Percentiles rank a stretch among this genome's conserved stretches.
phyloP scores from a whole-genome alignment of 306 rosid species.

The Lupinus albus region DNA sequence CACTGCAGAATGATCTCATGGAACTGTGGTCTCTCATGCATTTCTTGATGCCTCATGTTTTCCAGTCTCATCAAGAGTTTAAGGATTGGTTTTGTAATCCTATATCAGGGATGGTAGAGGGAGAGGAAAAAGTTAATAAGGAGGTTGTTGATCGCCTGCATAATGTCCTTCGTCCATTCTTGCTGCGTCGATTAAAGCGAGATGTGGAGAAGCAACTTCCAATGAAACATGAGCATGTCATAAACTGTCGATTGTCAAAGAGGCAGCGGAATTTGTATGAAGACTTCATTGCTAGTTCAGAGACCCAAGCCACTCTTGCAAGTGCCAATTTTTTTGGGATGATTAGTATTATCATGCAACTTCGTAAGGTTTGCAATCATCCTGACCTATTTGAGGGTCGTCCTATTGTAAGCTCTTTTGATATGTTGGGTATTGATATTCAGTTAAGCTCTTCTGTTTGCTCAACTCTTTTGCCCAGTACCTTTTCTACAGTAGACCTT shows the following conservation, averaged over 20 bases:
- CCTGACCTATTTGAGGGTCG: constrained; percentile 99
- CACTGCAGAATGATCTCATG: constrained; percentile 98
- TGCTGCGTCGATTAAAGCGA: constrained; percentile 90
- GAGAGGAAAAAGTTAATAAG: constrained; percentile 94
- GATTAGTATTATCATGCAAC: constrained; percentile 97
- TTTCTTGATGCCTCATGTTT: constrained; percentile 98
- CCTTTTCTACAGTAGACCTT: constrained; percentile 74
- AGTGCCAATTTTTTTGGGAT: constrained; percentile 93
- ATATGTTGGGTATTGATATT: constrained; percentile 72
- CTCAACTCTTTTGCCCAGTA: constrained; percentile 58
- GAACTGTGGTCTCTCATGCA: constrained; percentile 99
- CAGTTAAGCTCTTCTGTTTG: constrained; percentile 87
- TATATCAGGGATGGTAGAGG: constrained; percentile 99
- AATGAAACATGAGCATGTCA: constrained; percentile 89
- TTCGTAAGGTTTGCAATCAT: constrained; percentile 97
- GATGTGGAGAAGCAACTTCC: constrained; percentile 99
- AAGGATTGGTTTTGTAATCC: constrained; percentile 99
- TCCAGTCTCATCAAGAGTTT: constrained; percentile 98
- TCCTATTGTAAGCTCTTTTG: constrained; percentile 94
- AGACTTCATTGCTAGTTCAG: constrained; percentile 94
- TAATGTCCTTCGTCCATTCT: constrained; percentile 94
- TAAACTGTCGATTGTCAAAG: constrained; percentile 86
- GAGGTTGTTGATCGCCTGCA: constrained; percentile 99
- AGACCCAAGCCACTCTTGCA: constrained; percentile 96
- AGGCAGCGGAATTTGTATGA: constrained; percentile 97